Percentiles rank a stretch among this genome's conserved stretches.
Evolutionary conservation across 805 yeast genomes (phyloP).

Genomic region (Candida ulmi): DNA sequence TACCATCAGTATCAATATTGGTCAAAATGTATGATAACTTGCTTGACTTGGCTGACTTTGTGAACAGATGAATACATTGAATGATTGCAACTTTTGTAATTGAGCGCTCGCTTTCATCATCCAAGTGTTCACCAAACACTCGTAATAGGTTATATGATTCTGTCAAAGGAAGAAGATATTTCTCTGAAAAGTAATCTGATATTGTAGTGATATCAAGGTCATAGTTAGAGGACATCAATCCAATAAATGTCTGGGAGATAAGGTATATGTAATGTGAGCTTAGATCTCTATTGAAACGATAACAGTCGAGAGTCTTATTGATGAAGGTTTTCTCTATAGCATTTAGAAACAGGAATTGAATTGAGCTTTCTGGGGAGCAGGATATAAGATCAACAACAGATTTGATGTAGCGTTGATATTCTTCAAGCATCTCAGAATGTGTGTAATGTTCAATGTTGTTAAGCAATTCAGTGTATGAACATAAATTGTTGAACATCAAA

Average conservation of each 20-base stretch:
- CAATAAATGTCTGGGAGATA: conserved; percentile 7
- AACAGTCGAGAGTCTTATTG: conserved; percentile 6
- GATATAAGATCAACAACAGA: conserved; percentile 10
- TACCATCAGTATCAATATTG: no score
- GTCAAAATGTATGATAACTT: no score
- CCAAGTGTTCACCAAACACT: no score
- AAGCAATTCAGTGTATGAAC: neutral
- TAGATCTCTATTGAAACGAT: neutral
- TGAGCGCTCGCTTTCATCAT: no score
- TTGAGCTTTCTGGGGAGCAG: conserved; percentile 5
- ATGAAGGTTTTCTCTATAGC: conserved; percentile 8
- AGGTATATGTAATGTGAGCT: conserved; percentile 6
- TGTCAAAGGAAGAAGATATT: no score
- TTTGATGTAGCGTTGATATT: neutral
- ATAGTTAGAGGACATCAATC: neutral
- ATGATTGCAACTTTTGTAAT: no score
- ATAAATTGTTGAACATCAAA: conserved; percentile 9
- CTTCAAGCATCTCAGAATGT: no score
- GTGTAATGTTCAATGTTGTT: no score
- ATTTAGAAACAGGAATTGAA: conserved; percentile 8
- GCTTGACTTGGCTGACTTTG: no score
- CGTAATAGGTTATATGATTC: no score
- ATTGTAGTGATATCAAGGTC: neutral
- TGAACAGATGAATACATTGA: no score
- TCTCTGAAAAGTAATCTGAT: neutral